Conservation (phyloP, 108 stramenopile species). For the Conticribra guillardii region DNA sequence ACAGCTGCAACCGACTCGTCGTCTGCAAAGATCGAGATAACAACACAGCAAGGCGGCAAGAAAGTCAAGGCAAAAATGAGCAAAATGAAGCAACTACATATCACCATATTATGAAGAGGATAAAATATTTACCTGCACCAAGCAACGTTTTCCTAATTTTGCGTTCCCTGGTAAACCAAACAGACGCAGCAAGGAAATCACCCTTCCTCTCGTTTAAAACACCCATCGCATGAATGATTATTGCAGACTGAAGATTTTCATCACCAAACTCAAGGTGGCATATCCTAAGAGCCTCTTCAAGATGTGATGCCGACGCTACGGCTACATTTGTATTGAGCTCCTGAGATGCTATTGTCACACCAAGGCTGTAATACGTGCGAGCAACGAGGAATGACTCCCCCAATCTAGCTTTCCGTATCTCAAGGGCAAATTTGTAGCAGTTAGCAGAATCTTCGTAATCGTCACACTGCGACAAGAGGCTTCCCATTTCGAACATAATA, state of each 20-base stretch:
- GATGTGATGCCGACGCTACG: constrained; percentile 24
- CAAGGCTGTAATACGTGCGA: constrained; percentile 50
- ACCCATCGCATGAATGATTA: constrained; percentile 46
- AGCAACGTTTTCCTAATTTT: constrained; percentile 30
- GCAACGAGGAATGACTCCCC: constrained; percentile 45
- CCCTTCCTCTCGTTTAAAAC: constrained; percentile 45
- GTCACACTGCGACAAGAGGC: constrained; percentile 22
- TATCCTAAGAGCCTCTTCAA: constrained; percentile 39
- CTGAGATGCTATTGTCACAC: constrained; percentile 41
- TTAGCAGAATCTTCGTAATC: constrained; percentile 27
- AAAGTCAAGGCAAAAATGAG: too few species aligned
- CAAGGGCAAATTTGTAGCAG: constrained; percentile 39
- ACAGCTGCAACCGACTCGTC: constrained; percentile 32
- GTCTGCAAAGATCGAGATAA: constrained; percentile 9
- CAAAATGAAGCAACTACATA: too few species aligned
- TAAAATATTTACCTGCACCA: constrained; percentile 33
- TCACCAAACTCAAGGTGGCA: constrained; percentile 28
- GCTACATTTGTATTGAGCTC: constrained; percentile 18
- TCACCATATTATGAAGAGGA: too few species aligned
- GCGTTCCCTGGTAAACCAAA: constrained; percentile 40
- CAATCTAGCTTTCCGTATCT: constrained; percentile 26
- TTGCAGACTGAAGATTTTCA: constrained; percentile 33
- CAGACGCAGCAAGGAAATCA: constrained; percentile 40
- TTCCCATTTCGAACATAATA: constrained; percentile 48
- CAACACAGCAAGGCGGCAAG: too few species aligned